These are phyloP conservation scores for Rhizophagus sp. DNA, from an alignment of 192 early-diverging fungal species.

Conservation along the genomic window DNA sequence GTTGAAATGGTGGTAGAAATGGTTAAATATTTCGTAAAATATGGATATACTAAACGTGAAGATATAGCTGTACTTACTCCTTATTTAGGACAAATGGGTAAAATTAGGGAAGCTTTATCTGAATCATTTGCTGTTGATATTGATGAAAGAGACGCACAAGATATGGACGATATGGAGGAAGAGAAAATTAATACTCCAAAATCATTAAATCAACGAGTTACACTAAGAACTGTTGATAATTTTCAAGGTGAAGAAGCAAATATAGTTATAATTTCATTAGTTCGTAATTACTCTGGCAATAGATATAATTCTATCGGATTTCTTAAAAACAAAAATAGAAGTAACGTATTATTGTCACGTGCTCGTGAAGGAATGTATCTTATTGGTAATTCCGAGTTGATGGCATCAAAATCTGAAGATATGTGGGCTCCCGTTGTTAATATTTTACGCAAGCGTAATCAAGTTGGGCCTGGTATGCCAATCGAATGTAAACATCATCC, in stretches of 20 bases:
- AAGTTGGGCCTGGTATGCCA: constrained; percentile 44
- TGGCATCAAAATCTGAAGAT: constrained; percentile 23
- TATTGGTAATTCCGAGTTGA: constrained; percentile 31
- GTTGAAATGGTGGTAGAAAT: constrained; percentile 42
- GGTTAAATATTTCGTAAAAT: constrained; percentile 43
- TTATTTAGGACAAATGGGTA: constrained; percentile 36
- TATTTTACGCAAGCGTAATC: constrained; percentile 33
- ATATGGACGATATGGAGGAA: constrained; percentile 32
- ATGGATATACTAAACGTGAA: constrained; percentile 46
- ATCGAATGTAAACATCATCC: constrained; percentile 54
- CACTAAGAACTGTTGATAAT: constrained; percentile 46
- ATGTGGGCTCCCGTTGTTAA: constrained; percentile 7
- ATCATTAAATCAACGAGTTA: constrained; percentile 27
- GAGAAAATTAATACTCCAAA: not conserved
- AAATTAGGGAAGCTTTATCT: constrained; percentile 38
- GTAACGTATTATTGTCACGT: constrained; percentile 54
- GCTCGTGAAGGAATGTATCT: no score
- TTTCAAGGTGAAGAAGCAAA: constrained; percentile 25
- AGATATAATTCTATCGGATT: constrained; percentile 49
- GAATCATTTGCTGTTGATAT: constrained; percentile 30
- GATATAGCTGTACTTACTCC: constrained; percentile 50
- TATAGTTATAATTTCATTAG: constrained; percentile 45
- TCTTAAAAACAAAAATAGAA: constrained; percentile 54
- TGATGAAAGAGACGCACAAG: constrained; percentile 8
- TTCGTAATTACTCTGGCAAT: constrained; percentile 35